Conservation (phyloP, 148 eudicot species). For the Cornus kousa region DNA sequence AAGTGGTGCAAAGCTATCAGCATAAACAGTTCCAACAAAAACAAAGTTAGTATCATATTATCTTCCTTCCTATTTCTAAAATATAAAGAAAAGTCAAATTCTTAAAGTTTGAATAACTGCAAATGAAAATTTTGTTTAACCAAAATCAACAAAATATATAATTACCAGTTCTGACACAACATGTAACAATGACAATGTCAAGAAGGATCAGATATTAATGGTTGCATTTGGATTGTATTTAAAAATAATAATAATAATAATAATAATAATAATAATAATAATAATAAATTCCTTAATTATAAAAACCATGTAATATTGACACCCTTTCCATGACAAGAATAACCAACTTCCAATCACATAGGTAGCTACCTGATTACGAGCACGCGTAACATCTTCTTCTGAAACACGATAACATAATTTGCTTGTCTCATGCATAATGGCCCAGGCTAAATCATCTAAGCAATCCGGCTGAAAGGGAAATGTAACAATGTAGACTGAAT, state of each 20-base stretch:
- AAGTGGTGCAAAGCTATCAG: background rate
- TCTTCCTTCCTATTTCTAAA: background rate
- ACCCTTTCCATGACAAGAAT: background rate
- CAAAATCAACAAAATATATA: background rate
- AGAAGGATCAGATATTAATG: background rate
- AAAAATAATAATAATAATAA: no score
- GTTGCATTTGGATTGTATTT: background rate
- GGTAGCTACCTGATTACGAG: slow-evolving; percentile 66
- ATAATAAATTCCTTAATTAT: no score
- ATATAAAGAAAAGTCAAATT: no score
- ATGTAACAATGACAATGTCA: background rate
- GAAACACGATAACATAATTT: slow-evolving; percentile 73
- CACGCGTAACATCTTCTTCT: slow-evolving; percentile 82
- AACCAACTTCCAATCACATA: background rate
- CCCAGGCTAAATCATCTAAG: slow-evolving; percentile 78
- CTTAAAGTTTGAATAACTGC: background rate
- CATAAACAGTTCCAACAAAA: background rate
- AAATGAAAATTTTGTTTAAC: background rate
- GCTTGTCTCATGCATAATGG: slow-evolving; percentile 71
- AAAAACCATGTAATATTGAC: background rate
- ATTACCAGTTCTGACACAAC: background rate
- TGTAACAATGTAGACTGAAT: background rate
- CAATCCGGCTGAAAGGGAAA: slow-evolving; percentile 66
- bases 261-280: no score
- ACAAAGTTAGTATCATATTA: background rate